Base-by-base conservation (phyloP, 2,329 filamentous ascomycete species). In the Alternaria consortialis region DNA sequence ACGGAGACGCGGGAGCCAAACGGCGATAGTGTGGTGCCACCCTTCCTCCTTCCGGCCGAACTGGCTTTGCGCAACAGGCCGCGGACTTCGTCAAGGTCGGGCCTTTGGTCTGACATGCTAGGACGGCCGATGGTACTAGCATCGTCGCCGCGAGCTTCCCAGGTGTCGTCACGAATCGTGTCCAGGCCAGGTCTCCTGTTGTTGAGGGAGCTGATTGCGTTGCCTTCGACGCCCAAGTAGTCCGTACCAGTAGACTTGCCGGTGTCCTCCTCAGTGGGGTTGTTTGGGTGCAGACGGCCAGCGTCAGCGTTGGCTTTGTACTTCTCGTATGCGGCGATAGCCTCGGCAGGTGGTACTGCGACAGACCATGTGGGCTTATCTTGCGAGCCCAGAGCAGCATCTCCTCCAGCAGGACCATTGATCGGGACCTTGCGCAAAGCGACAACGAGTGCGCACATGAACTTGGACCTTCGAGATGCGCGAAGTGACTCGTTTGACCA, bases 361-460 rank as follows among this genome's bases (percentile, higher is more conserved):
- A 97, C 94, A 17, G 90, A 90, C 82, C 95, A 97, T 6, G 88
- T 83, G 1, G 94, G 94, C 79, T 96, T 95, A n/a, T 82, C 82
- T 32, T 80, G 79, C 63, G 84, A 84, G 32, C 84, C 87, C 6
- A 91, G 86, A 40, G 86, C 87, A 59, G 86, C 83, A 63, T 81
- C 82, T 57, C 89, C 91, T 60, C 91, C 93, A 40, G 90, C 93
- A 57, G 94, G 94, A 20, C 84, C 88, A 70, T 92, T 86, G 74
- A 99, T 94, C 9, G 94, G 94, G 17, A 99, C 86, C 81, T 90
- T 93, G 80, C 93, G 91, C 60, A 97, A 82, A 4, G 94, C 93
- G 8, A 93, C 80, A 5, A 95, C 90, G 60, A 99, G 84, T 0
- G 95, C 95, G 75, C 94, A 97, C 89, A 98, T 97, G 82, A 99